Percentiles rank a stretch among this genome's conserved stretches.
phyloP scores from a whole-genome alignment of 169 alveolate species.

The Plasmodium coatneyi region DNA sequence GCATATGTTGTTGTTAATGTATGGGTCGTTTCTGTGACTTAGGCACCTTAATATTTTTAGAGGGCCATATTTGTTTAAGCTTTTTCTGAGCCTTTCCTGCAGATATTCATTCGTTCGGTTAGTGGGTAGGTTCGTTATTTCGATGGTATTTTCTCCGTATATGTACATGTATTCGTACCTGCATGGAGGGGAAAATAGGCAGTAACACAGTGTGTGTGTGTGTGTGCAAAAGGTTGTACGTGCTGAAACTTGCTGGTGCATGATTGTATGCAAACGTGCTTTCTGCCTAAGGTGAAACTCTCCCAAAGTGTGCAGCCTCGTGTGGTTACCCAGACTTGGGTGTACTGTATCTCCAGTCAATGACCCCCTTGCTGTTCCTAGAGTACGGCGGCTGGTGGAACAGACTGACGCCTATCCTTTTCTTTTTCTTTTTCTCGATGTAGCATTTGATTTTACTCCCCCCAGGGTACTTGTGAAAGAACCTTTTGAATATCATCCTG shows the following conservation, averaged over 20 bases:
- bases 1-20: slow-evolving; percentile 88
- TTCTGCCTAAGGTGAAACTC: neutral
- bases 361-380: slow-evolving; percentile 28
- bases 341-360: slow-evolving; percentile 79
- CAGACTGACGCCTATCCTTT: slow-evolving; percentile 23
- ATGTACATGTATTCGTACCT: slow-evolving; percentile 81
- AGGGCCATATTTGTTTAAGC: slow-evolving; percentile 88
- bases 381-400: slow-evolving; percentile 68
- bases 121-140: slow-evolving; percentile 85
- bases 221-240: neutral
- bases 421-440: slow-evolving; percentile 48
- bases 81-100: slow-evolving; percentile 89
- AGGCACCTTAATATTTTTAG: slow-evolving; percentile 84
- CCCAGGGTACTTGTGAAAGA: slow-evolving; percentile 68
- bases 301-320: neutral
- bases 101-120: slow-evolving; percentile 91
- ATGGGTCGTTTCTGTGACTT: slow-evolving; percentile 91
- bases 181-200: neutral
- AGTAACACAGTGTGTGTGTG: neutral
- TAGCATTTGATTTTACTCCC: slow-evolving; percentile 73
- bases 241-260: neutral
- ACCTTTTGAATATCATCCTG: slow-evolving; percentile 68
- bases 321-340: slow-evolving; percentile 78
- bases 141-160: slow-evolving; percentile 87
- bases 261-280: neutral